Percentiles rank a stretch among this genome's conserved stretches.
Evolutionary conservation across 257 asterid genomes (phyloP).

Genomic region (Przewalskia tangutica): DNA sequence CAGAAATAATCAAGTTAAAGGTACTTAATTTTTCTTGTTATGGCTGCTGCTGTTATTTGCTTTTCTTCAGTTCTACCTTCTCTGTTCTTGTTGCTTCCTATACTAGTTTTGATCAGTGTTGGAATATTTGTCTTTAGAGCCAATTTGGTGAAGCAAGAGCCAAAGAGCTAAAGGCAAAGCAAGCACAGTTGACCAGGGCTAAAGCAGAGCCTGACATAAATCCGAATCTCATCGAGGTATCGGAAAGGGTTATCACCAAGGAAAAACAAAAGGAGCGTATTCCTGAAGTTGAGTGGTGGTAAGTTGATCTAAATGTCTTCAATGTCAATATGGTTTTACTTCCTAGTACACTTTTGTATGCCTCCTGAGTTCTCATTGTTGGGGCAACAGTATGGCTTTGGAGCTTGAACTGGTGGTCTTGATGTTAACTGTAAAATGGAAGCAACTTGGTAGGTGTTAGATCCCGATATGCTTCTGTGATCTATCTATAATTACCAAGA

Average conservation of each 20-base stretch:
- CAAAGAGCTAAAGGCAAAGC: slow-evolving; percentile 85
- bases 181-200: slow-evolving; percentile 88
- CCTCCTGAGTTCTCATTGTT: neutral
- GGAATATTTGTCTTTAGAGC: slow-evolving; percentile 35
- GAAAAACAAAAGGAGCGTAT: slow-evolving; percentile 74
- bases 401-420: neutral
- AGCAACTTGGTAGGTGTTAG: neutral
- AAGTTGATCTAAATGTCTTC: slow-evolving; percentile 19
- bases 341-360: neutral
- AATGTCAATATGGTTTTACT: neutral
- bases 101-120: slow-evolving; percentile 4
- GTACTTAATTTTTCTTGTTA: slow-evolving; percentile 19
- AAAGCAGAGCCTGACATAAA: slow-evolving; percentile 87
- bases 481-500: neutral
- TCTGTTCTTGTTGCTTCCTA: slow-evolving; percentile 2
- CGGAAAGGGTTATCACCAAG: slow-evolving; percentile 68
- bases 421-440: neutral
- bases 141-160: slow-evolving; percentile 98
- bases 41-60: neutral
- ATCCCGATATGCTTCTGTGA: neutral
- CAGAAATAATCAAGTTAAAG: slow-evolving; percentile 74
- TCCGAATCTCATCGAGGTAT: slow-evolving; percentile 88
- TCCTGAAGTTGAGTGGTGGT: slow-evolving; percentile 99
- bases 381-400: neutral
- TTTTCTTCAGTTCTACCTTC: neutral